Evolutionary conservation across 805 yeast species (phyloP).

Genomic region (Phaffomyces thermotolerans): DNA sequence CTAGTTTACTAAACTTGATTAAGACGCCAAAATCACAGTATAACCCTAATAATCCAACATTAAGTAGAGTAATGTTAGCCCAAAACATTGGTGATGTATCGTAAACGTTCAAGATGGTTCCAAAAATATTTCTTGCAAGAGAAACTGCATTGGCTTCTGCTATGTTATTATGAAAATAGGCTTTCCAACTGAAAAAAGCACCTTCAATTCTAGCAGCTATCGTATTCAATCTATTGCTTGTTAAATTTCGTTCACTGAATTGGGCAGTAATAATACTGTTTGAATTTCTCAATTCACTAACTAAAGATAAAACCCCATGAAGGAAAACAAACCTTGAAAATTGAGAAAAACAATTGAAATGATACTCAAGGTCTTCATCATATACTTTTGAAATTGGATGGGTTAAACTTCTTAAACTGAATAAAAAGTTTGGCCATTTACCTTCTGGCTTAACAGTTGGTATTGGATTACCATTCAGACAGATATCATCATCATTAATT

Average conservation of each 20-base stretch:
- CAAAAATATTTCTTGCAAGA: not conserved
- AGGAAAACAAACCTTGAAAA: constrained; percentile 29
- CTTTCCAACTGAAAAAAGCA: constrained; percentile 28
- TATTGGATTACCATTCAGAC: constrained; percentile 11
- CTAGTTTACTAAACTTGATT: constrained; percentile 7
- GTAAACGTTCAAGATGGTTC: constrained; percentile 23
- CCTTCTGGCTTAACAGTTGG: constrained; percentile 25
- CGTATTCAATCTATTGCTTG: constrained; percentile 20
- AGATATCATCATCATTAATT: constrained; percentile 9
- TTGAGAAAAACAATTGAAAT: constrained; percentile 28
- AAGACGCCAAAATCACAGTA: constrained; percentile 22
- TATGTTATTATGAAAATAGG: constrained; percentile 29
- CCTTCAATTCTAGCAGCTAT: constrained; percentile 25
- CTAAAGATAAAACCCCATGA: constrained; percentile 27
- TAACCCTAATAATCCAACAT: constrained; percentile 23
- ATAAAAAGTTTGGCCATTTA: constrained; percentile 33
- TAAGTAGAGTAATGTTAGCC: constrained; percentile 25
- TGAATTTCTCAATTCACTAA: constrained; percentile 22
- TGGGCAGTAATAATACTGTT: constrained; percentile 3
- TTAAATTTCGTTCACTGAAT: constrained; percentile 12
- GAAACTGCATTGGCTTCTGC: constrained; percentile 16
- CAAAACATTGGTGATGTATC: constrained; percentile 29
- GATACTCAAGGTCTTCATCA: constrained; percentile 20
- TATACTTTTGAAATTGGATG: constrained; percentile 21
- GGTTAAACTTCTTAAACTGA: constrained; percentile 28